Base-by-base conservation (phyloP, 1,284 basidiomycete genomes). In the Trichosporon asahii region DNA sequence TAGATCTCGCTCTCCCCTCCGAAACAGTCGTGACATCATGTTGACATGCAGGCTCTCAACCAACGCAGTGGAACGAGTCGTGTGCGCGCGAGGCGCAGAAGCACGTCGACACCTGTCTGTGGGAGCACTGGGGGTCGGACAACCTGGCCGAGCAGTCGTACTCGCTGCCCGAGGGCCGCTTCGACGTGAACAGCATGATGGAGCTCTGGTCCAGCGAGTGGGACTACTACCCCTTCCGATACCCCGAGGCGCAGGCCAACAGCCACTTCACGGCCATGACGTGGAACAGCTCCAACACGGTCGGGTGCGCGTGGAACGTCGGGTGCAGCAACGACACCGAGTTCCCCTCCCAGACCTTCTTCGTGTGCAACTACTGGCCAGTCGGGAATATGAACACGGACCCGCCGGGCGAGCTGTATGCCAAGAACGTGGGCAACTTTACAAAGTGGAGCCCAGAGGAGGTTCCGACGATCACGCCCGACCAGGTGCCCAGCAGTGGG, bases 291-390 rank as follows among this genome's bases (percentile, higher is more conserved):
- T 66, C 55, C 35, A 73, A 23, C 23, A 70, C 69, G 11, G 31
- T 73, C 21, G 72, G 72, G 0, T 73, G 72, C 49, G 67, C 67
- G 0, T 73, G 72, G 72, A 73, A 73, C 68, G 55, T 73, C 27
- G 27, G 35, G 27, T 73, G 72, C 66, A 33, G 25, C 7, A 68
- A 72, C 61, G 25, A 46, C 15, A 66, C 65, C 44, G 64, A 18
- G 2, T 70, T 65, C 25, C 72, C 72, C 14, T 67, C 65, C 55
- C 61, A 53, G 63, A 73, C 72, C 4, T 73, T 35, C 69, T 73
- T 73, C 49, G 72, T 73, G 2, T 73, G 72, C 69, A 68, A 72
- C 71, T 72, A 72, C 71, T 72, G 69, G 69, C 71, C 71, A 3
- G 53, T 31, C 3, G 69, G 69, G 23, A 72, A 72, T 55, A 35